Evolutionary conservation across 2,329 filamentous ascomycete genomes (phyloP), one percentile per base, ranked within the genome.

Genomic region (Mycosphaerella sp.): DNA sequence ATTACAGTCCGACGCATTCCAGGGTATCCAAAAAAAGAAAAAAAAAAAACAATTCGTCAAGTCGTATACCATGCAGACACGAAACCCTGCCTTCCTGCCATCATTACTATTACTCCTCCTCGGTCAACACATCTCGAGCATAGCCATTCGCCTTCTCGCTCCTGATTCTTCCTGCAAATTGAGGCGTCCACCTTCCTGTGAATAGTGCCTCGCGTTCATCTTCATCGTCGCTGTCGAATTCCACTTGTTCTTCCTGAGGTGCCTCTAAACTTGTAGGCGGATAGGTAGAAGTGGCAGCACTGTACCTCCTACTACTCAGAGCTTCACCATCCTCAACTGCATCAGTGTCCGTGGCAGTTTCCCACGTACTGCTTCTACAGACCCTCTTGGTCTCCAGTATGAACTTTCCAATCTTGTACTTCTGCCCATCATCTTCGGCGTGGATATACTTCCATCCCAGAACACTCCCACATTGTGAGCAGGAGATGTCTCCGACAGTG

Each of bases 181-280:
- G 73, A 12, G 78, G 75, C 55, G 72, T 82, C 82, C 82, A 85
- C 17, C 82, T 73, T 0, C 82, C 82, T 12, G 79, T 73, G 64
- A 85, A 85, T 31, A 85, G 59, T 66, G 84, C 81, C 67, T 85
- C 82, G 56, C 82, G 84, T 68, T 85, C 82, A 56, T 84, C 81
- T 63, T 85, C 82, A 65, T 85, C 81, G 68, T 84, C 78, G 54
- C 77, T 80, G 63, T 85, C 81, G 63, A 85, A 85, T 62, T 82
- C 78, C 2, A 80, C 58, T n/a, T 73, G 70, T 9, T 62, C 59
- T 10, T 62, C 59, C 36, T 51, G 56, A 31, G 32, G 29, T 12
- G 49, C 38, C 14, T 60, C 57, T 49, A 63, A 45, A n/a, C 58
- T 55, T 44, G 52, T 54, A 4, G 64, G 62, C 45, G 64, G 60